phyloP scores from a whole-genome alignment of 2,329 filamentous ascomycete species.

The Cyclaneusma minus region DNA sequence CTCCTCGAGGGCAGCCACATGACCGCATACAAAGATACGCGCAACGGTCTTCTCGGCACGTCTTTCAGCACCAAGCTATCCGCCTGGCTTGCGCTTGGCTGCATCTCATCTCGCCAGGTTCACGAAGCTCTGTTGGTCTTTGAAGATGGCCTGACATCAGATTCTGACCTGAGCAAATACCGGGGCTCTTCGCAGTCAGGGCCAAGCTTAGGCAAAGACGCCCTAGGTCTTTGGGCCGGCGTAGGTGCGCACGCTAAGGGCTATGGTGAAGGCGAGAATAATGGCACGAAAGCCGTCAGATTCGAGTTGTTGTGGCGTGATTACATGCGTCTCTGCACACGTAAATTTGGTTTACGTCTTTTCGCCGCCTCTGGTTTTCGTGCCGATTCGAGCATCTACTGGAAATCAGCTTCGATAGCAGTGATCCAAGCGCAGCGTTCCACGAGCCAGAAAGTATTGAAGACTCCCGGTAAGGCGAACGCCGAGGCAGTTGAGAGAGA shows the following conservation, averaged over 20 bases:
- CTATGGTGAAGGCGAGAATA: slow-evolving; percentile 56
- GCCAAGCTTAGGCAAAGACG: slow-evolving; percentile 6
- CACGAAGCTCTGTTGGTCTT: slow-evolving; percentile 52
- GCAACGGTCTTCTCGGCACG: slow-evolving; percentile 53
- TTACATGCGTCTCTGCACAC: slow-evolving; percentile 63
- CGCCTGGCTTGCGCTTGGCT: slow-evolving; percentile 56
- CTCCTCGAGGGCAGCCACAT: slow-evolving; percentile 45
- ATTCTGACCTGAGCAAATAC: no score
- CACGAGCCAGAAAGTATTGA: no score
- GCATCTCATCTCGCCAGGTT: slow-evolving; percentile 56
- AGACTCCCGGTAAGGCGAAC: slow-evolving; percentile 3
- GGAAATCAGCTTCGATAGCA: no score
- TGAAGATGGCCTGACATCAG: slow-evolving; percentile 40
- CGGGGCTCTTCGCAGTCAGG: slow-evolving; percentile 16
- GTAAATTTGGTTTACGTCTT: slow-evolving; percentile 50
- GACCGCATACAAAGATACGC: slow-evolving; percentile 50
- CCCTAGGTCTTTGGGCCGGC: no score
- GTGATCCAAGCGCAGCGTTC: no score
- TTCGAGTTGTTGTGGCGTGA: slow-evolving; percentile 68
- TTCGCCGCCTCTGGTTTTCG: slow-evolving; percentile 49
- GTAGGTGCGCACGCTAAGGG: slow-evolving; percentile 16
- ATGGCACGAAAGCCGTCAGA: slow-evolving; percentile 52
- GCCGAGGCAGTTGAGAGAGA: no score
- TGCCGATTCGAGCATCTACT: slow-evolving; percentile 4
- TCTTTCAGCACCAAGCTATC: slow-evolving; percentile 68